Percentiles rank a stretch among this genome's conserved stretches.
These are phyloP conservation scores for Saraca asoca DNA, from an alignment of 331 rosid genomes.

Conservation along the genomic window DNA sequence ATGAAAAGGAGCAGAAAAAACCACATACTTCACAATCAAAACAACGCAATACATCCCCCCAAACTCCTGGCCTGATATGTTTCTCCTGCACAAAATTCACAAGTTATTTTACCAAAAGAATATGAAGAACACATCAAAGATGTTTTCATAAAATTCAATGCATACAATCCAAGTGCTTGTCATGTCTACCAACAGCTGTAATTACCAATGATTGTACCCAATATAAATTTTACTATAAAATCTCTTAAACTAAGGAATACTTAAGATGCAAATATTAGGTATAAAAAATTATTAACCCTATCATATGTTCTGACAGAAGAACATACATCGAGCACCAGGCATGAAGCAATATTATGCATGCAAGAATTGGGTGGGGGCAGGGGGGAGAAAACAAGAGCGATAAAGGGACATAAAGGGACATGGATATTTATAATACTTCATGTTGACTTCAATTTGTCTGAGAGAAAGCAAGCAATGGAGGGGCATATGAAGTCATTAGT, in stretches of 20 bases:
- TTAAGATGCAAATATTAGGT: slow-evolving; percentile 8
- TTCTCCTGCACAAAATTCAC: slow-evolving; percentile 73
- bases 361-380: neutral
- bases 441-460: slow-evolving; percentile 16
- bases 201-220: too few relatives aligned
- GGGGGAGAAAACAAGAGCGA: neutral
- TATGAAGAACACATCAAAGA: neutral
- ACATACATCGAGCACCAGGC: neutral
- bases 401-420: neutral
- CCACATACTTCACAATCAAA: slow-evolving; percentile 74
- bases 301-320: slow-evolving; percentile 2
- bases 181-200: too few relatives aligned
- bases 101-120: slow-evolving; percentile 25
- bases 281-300: slow-evolving; percentile 1
- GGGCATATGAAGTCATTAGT: neutral
- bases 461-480: neutral
- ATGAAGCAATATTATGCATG: neutral
- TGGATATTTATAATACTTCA: slow-evolving; percentile 13
- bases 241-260: neutral
- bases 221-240: neutral
- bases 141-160: neutral
- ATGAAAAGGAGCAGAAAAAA: slow-evolving; percentile 21
- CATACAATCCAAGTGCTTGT: slow-evolving; percentile 22
- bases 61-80: slow-evolving; percentile 96
- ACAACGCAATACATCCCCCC: slow-evolving; percentile 99